phyloP scores from a whole-genome alignment of 2,329 filamentous ascomycete species.

The Berkeleyomyces rouxiae region DNA sequence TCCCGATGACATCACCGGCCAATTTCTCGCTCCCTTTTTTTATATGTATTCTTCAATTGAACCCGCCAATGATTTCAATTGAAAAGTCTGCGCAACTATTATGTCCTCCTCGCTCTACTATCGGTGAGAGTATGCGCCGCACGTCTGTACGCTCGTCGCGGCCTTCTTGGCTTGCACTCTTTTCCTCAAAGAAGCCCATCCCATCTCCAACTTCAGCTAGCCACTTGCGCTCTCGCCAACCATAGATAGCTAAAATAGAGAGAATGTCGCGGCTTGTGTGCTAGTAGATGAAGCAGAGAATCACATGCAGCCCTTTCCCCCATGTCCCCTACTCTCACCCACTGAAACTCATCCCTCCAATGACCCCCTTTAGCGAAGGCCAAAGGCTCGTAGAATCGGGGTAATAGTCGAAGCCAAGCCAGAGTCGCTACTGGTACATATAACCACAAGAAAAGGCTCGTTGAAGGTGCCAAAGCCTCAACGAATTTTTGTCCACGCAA shows the following conservation, averaged over 20 bases:
- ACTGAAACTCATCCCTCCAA: background rate
- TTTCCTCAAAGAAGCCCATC: too few species aligned
- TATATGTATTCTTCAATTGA: too few species aligned
- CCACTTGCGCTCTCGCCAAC: background rate
- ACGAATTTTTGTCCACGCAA: too few species aligned
- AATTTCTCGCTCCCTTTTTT: too few species aligned
- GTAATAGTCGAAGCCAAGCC: background rate
- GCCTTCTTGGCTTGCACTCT: background rate
- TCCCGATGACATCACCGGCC: background rate
- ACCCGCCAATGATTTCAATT: too few species aligned
- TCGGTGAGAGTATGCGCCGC: too few species aligned
- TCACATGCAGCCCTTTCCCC: background rate
- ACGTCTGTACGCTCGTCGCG: too few species aligned
- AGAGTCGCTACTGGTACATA: background rate
- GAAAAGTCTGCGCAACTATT: too few species aligned
- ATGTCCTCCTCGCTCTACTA: too few species aligned
- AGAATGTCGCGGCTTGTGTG: background rate
- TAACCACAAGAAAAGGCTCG: too few species aligned
- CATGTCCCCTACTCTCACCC: background rate
- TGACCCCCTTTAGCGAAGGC: background rate
- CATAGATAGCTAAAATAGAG: background rate
- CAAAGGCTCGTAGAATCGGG: background rate
- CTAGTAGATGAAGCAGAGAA: background rate
- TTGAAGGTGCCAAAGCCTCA: too few species aligned
- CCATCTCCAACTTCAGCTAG: background rate